Base-by-base conservation (phyloP, 1,284 basidiomycete species). In the Calocybe gambosa region DNA sequence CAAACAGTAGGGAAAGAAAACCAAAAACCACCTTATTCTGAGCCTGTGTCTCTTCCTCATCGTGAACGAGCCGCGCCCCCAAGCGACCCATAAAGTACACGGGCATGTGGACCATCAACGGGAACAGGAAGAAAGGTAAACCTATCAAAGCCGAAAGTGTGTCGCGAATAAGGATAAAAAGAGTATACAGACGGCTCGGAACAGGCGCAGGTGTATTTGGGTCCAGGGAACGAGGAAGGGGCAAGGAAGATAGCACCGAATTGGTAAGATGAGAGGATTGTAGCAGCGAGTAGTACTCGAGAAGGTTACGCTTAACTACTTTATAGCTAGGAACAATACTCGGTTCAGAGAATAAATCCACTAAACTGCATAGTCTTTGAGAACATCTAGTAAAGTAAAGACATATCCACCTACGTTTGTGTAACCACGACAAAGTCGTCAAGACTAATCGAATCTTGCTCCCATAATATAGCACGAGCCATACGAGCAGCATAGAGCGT, bases 1-100 rank as follows among this genome's bases (percentile, higher is more conserved):
- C 81, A 55, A 90, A 62, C 51, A 89, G 61, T 38, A 85, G 69
- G 42, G 91, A 76, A 39, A 93, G 58, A 19, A 95, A 62, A 1
- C 90, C 89, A 54, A 93, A 82, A 10, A 88, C 81, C 35, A 94
- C 80, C 70, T 96, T 94, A 69, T 87, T 93, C 70, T 94, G 90
- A 29, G 92, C 93, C 65, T 91, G 88, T 3, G 89, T 87, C 64
- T 95, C 93, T 60, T 90, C 88, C 64, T 97, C 93, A 55, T 93
- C 82, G 59, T 90, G 80, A 15, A 77, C 86, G 28, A 93, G 67
- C 36, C 75, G 69, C 3, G 85, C 88, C 39, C 88, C 91, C 39
- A 85, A 59, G 23, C 82, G 72, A 10, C 81, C 85, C 69, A 93
- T 82, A 48, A 83, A 64, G 64, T 96, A 96, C 38, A 89, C 80